phyloP scores from a whole-genome alignment of 192 early-diverging fungal genomes.

The Chytriomyces hyalinus region DNA sequence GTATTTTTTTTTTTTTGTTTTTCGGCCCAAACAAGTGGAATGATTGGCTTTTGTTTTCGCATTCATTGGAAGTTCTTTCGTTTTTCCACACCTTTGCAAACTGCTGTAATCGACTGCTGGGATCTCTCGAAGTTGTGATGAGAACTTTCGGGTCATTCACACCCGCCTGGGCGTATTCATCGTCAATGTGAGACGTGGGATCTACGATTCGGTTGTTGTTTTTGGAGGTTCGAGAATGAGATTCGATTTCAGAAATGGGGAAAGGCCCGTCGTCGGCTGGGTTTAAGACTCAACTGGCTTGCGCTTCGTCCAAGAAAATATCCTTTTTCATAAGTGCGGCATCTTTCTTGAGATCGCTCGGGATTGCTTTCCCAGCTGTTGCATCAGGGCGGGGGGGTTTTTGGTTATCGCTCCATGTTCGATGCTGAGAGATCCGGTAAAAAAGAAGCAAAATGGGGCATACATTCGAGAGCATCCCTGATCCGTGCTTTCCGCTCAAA shows the following conservation, averaged over 20 bases:
- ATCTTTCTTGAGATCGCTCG: constrained; percentile 84
- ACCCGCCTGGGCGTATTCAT: constrained; percentile 95
- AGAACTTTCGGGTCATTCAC: constrained; percentile 93
- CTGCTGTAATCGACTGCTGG: constrained; percentile 87
- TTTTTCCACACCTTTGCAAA: constrained; percentile 79
- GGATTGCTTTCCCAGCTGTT: constrained; percentile 82
- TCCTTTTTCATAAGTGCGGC: constrained; percentile 75
- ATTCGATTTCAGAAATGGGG: neutral
- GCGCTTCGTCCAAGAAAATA: constrained; percentile 87
- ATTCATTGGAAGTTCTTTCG: neutral
- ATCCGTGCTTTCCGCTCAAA: constrained; percentile 94
- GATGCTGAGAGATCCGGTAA: neutral
- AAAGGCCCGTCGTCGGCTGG: neutral
- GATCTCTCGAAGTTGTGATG: constrained; percentile 95
- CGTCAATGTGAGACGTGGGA: constrained; percentile 82
- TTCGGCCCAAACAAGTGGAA: no score
- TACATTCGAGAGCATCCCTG: constrained; percentile 86
- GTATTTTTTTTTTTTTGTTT: no score
- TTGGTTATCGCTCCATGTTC: neutral
- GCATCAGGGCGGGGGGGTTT: neutral
- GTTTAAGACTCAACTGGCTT: constrained; percentile 58
- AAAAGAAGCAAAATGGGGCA: neutral
- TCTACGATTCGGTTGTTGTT: neutral
- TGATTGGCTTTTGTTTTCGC: no score
- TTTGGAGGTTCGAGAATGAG: neutral